phyloP scores from a whole-genome alignment of 352 stramenopile species.

The Nothophytophthora sp. region DNA sequence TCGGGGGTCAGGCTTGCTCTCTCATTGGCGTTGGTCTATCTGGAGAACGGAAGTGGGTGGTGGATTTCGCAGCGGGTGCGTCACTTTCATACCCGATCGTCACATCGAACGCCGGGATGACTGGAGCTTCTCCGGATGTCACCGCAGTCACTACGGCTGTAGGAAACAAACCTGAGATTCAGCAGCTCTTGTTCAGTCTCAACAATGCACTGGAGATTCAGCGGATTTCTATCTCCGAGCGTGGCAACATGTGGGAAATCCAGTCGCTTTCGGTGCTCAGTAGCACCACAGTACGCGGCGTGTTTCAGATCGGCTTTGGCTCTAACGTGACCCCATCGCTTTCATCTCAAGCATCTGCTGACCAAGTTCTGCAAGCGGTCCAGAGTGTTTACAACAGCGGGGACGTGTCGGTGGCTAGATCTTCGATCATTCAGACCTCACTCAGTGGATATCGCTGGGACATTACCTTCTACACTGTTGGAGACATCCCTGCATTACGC shows the following conservation, averaged over 20 bases:
- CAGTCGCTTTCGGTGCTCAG: slow-evolving; percentile 19
- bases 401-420: slow-evolving; percentile 8
- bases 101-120: slow-evolving; percentile 3
- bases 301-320: slow-evolving; percentile 1
- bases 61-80: slow-evolving; percentile 16
- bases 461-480: slow-evolving; percentile 32
- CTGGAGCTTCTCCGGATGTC: background rate
- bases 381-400: background rate
- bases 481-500: slow-evolving; percentile 16
- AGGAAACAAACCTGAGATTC: slow-evolving; percentile 17
- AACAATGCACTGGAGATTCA: slow-evolving; percentile 25
- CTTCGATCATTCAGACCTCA: slow-evolving; percentile 4
- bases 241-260: slow-evolving; percentile 27
- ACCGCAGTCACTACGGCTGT: background rate
- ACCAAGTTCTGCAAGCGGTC: slow-evolving; percentile 4
- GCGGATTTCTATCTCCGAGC: slow-evolving; percentile 17
- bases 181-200: slow-evolving; percentile 21
- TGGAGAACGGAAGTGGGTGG: slow-evolving; percentile 29
- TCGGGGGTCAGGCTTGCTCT: slow-evolving; percentile 23
- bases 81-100: slow-evolving; percentile 5
- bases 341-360: background rate
- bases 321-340: background rate
- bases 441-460: slow-evolving; percentile 26
- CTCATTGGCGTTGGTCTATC: slow-evolving; percentile 26
- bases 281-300: background rate